These are phyloP conservation scores for Fusarium decemcellulare DNA, from an alignment of 2,329 filamentous ascomycete genomes.

Conservation along the genomic window DNA sequence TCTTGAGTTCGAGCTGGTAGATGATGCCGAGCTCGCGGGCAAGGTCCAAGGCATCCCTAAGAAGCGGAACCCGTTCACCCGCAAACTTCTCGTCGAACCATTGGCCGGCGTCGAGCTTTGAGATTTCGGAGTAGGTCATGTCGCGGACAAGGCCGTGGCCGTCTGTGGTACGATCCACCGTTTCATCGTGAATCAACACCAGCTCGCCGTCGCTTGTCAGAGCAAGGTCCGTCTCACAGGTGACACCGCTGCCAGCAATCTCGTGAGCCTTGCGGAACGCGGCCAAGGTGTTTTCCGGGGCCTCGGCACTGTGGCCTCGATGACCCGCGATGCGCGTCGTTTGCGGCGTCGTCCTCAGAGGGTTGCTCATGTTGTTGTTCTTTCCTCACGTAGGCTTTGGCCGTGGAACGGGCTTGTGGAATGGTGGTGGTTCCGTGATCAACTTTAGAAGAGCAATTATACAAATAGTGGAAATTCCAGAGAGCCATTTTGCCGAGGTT, in stretches of 20 bases:
- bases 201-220: slow-evolving; percentile 22
- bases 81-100: slow-evolving; percentile 20
- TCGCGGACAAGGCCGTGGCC: slow-evolving; percentile 18
- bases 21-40: slow-evolving; percentile 18
- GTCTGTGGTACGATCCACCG: slow-evolving; percentile 25
- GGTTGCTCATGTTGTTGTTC: not conserved
- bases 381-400: not conserved
- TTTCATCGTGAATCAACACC: slow-evolving; percentile 21
- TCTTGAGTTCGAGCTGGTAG: slow-evolving; percentile 26
- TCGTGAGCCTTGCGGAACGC: slow-evolving; percentile 15
- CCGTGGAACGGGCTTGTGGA: no score
- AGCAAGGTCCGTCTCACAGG: slow-evolving; percentile 23
- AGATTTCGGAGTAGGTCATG: slow-evolving; percentile 20
- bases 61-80: slow-evolving; percentile 14
- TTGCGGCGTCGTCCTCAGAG: not conserved
- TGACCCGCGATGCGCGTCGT: slow-evolving; percentile 12
- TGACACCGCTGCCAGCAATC: slow-evolving; percentile 13
- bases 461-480: not conserved
- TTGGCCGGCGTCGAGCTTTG: slow-evolving; percentile 14
- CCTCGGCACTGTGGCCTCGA: slow-evolving; percentile 15
- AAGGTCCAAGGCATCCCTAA: slow-evolving; percentile 13
- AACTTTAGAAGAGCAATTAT: not conserved
- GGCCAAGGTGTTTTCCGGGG: slow-evolving; percentile 17
- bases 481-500: no score
- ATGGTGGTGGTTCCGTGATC: not conserved